These are phyloP conservation scores for Claviceps maximensis DNA, from an alignment of 2,329 filamentous ascomycete genomes.

Conservation along the genomic window DNA sequence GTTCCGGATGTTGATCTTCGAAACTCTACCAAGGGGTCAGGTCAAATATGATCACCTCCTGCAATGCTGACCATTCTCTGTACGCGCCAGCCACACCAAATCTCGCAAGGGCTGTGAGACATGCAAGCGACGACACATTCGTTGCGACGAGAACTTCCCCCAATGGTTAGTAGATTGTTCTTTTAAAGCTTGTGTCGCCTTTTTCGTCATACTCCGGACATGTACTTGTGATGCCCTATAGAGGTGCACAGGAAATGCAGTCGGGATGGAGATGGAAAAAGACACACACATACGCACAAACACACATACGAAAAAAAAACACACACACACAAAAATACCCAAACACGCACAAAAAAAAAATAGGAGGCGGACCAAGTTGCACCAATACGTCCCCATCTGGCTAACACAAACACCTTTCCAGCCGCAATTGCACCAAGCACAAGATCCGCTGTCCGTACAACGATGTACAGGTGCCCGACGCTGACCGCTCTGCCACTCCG, in stretches of 20 bases:
- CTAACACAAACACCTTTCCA: conserved; percentile 23
- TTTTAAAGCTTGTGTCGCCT: neutral
- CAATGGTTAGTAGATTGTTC: conserved; percentile 58
- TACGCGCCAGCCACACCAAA: conserved; percentile 71
- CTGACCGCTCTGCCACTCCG: conserved; percentile 45
- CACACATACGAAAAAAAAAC: neutral
- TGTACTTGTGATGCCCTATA: conserved; percentile 3
- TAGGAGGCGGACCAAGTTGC: neutral
- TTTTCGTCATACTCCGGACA: neutral
- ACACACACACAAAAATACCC: neutral
- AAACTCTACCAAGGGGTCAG: neutral
- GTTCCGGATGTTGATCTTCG: neutral
- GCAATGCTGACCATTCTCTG: conserved; percentile 9
- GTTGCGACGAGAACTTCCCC: conserved; percentile 94
- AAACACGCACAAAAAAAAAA: neutral
- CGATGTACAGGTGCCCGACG: conserved; percentile 57
- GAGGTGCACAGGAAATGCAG: neutral
- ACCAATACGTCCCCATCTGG: neutral
- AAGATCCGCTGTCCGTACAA: conserved; percentile 98
- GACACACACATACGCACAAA: neutral
- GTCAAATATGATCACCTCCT: neutral
- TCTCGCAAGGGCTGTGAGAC: conserved; percentile 97
- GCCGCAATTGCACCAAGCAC: conserved; percentile 97
- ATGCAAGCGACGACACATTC: conserved; percentile 93
- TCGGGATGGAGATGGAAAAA: neutral